Conservation (phyloP, 2,329 filamentous ascomycete species). For the Neofusicoccum kwambonambiense region DNA sequence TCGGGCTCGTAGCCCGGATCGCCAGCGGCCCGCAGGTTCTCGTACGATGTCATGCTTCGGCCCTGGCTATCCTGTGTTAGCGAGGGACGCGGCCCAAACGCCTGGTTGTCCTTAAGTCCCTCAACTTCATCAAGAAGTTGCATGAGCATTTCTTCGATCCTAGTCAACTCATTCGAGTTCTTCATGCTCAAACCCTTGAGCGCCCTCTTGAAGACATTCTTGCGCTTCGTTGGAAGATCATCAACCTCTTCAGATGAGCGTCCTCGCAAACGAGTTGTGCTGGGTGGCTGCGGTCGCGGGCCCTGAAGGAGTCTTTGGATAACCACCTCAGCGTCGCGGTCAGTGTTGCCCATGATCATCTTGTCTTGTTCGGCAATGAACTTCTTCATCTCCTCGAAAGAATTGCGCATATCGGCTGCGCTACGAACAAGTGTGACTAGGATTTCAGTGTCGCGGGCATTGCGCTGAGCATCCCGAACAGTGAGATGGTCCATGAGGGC, state of each 20-base stretch:
- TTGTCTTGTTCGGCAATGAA: constrained; percentile 89
- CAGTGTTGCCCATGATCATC: constrained; percentile 81
- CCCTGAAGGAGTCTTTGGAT: constrained; percentile 80
- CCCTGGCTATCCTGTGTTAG: constrained; percentile 30
- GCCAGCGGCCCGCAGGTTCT: constrained; percentile 68
- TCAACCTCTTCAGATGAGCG: constrained; percentile 54
- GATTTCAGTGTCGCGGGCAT: constrained; percentile 94
- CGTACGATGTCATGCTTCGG: constrained; percentile 64
- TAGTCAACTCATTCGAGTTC: constrained; percentile 80
- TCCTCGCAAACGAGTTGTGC: not conserved
- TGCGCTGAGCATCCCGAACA: constrained; percentile 92
- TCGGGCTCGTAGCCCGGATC: constrained; percentile 80
- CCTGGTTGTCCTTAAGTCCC: constrained; percentile 49
- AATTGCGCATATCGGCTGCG: constrained; percentile 94
- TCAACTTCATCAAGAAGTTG: constrained; percentile 92
- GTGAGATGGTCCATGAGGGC: constrained; percentile 98
- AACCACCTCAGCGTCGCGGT: constrained; percentile 83
- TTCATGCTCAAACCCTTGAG: constrained; percentile 86
- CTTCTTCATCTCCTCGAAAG: constrained; percentile 92
- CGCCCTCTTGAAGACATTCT: constrained; percentile 92
- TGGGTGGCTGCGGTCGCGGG: constrained; percentile 73
- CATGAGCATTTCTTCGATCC: constrained; percentile 70
- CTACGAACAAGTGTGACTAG: constrained; percentile 90
- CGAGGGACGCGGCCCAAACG: constrained; percentile 23
- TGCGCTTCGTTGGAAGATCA: constrained; percentile 71